Evolutionary conservation across 2,329 filamentous ascomycete genomes (phyloP), one percentile per base, ranked within the genome.

Genomic region (Tolypocladium sp.): DNA sequence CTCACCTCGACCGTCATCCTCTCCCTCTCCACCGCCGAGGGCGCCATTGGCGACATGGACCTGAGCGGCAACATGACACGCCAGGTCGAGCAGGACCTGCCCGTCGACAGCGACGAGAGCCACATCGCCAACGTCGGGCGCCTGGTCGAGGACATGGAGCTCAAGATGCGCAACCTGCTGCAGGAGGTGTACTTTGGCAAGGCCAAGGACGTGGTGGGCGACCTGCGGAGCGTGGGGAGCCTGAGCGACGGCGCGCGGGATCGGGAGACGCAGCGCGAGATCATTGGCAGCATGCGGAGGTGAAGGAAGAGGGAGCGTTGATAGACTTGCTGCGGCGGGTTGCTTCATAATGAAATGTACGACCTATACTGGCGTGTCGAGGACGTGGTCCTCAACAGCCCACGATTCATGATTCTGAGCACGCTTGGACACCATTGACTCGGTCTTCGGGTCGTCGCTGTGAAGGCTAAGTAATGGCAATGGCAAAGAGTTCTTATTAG

Each of bases 141-240:
- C 64, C 82, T 99, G 71, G 92, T 99, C 57, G 94, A 99, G 80
- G 94, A 99, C 74, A 97, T 99, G 94, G 94, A 99, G 79, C 85
- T 97, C 73, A 96, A 97, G 82, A 97, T 99, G 94, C 86, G 94
- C 65, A 99, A 99, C 75, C 75, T 97, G 74, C 79, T 99, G 73
- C 93, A 99, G 80, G 94, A 99, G 77, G 94, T 99, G 56, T 99
- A 99, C 78, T 99, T 99, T 76, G 94, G 94, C 71, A 99, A 99
- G 81, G 93, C 94, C 58, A 97, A 96, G 83, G 94, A 99, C 75
- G 92, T 99, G 3, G 93, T 99, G 4, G 94, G 93, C 58, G 93
- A 99, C 73, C 77, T 99, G 75, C 84, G 94, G 73, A 97, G 92
- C 75, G 83, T 96, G 64, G 86, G 86, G 57, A 87, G 89, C 63